phyloP scores from a whole-genome alignment of 345 rosid genomes.

The Acer negundo region DNA sequence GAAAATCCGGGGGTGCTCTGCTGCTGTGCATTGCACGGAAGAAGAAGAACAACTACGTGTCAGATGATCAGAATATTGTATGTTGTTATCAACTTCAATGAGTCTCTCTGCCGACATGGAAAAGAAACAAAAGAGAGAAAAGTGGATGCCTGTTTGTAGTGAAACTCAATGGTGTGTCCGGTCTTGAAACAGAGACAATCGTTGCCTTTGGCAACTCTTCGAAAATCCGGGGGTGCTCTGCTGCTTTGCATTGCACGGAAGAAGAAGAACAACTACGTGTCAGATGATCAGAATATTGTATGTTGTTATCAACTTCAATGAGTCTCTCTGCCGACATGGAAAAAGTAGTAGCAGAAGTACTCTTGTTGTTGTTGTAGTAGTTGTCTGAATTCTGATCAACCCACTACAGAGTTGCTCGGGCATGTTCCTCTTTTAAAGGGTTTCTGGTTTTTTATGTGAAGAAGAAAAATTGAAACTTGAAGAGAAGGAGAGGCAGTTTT shows the following conservation, averaged over 20 bases:
- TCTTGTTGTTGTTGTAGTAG: not conserved
- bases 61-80: slow-evolving; percentile 26
- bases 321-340: not conserved
- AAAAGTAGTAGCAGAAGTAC: not conserved
- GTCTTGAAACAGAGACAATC: slow-evolving; percentile 68
- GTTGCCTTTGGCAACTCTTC: slow-evolving; percentile 69
- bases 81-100: slow-evolving; percentile 15
- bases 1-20: slow-evolving; percentile 45
- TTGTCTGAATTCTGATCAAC: not conserved
- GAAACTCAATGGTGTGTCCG: slow-evolving; percentile 74
- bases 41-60: slow-evolving; percentile 17
- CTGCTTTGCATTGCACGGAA: slow-evolving; percentile 25
- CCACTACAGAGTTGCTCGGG: slow-evolving; percentile 22
- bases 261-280: slow-evolving; percentile 17
- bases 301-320: slow-evolving; percentile 15
- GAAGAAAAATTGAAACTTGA: not conserved
- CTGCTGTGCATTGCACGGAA: slow-evolving; percentile 26
- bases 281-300: slow-evolving; percentile 26
- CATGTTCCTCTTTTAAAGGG: slow-evolving; percentile 25
- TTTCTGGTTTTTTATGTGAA: not conserved
- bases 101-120: not conserved
- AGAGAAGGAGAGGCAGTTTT: slow-evolving; percentile 1
- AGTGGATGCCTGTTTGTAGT: slow-evolving; percentile 63
- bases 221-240: slow-evolving; percentile 45
- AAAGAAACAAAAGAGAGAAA: not conserved